phyloP scores from a whole-genome alignment of 2,329 filamentous ascomycete species.

The Chalara sp. region DNA sequence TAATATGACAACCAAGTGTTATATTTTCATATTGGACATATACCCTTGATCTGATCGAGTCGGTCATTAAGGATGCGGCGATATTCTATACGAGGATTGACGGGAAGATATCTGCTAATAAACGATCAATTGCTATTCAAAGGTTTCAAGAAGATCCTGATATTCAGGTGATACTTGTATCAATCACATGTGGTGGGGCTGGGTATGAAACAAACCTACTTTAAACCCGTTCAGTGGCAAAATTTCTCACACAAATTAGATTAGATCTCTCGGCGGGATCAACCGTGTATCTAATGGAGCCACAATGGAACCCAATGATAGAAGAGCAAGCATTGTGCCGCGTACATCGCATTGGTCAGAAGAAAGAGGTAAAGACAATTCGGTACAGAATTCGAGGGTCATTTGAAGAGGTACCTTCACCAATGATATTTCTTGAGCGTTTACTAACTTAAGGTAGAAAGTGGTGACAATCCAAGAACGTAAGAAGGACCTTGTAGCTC shows the following conservation, averaged over 20 bases:
- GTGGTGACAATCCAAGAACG: slow-evolving; percentile 16
- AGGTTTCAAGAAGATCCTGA: too few species aligned
- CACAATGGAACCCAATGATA: slow-evolving; percentile 27
- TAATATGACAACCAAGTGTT: too few species aligned
- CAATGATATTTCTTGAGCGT: slow-evolving; percentile 1
- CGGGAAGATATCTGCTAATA: too few species aligned
- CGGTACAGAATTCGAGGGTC: slow-evolving; percentile 22
- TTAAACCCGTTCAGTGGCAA: not conserved
- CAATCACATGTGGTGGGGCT: slow-evolving; percentile 21
- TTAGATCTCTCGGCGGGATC: slow-evolving; percentile 20
- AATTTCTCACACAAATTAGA: not conserved
- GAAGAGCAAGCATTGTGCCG: slow-evolving; percentile 25
- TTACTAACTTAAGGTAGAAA: slow-evolving; percentile 15
- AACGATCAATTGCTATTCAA: too few species aligned
- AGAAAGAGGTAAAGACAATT: slow-evolving; percentile 9
- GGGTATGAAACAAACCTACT: slow-evolving; percentile 30
- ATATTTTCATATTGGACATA: too few species aligned
- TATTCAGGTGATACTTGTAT: slow-evolving; percentile 36
- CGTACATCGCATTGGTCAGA: slow-evolving; percentile 21
- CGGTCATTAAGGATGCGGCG: too few species aligned
- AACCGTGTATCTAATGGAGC: slow-evolving; percentile 23
- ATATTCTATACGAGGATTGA: too few species aligned
- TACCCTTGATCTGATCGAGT: too few species aligned
- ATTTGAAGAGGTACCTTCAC: slow-evolving; percentile 14
- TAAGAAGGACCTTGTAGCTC: slow-evolving; percentile 5